phyloP scores from a whole-genome alignment of 345 rosid species.

The Syzygium jambos region DNA sequence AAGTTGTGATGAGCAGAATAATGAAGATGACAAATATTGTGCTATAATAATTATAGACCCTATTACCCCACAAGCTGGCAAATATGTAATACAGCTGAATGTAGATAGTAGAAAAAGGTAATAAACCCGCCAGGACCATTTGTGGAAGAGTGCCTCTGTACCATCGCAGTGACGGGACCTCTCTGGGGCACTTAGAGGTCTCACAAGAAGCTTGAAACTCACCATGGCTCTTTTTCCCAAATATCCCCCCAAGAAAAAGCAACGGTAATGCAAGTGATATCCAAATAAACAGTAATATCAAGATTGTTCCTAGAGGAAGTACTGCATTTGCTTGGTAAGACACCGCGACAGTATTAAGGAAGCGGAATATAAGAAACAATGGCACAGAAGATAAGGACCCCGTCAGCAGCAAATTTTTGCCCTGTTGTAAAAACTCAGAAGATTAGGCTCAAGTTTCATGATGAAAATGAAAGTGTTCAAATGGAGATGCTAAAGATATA shows the following conservation, averaged over 20 bases:
- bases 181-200: conserved; percentile 78
- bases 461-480: not conserved
- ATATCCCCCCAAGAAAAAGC: conserved; percentile 83
- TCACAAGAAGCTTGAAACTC: conserved; percentile 86
- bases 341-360: conserved; percentile 69
- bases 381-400: conserved; percentile 85
- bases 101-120: not conserved
- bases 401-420: conserved; percentile 60
- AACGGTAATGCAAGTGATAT: conserved; percentile 65
- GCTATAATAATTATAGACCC: not conserved
- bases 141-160: conserved; percentile 73
- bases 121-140: conserved; percentile 36
- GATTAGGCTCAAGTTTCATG: not conserved
- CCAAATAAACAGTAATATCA: conserved; percentile 73
- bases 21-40: not conserved
- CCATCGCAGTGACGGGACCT: conserved; percentile 79
- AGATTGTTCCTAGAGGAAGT: conserved; percentile 71
- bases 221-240: conserved; percentile 63
- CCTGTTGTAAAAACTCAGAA: conserved; percentile 29
- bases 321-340: conserved; percentile 75
- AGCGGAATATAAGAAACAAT: conserved; percentile 68
- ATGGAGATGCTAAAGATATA: not conserved
- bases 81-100: not conserved
- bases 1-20: conserved; percentile 47
- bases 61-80: not conserved